Base-by-base conservation (phyloP, 2,329 filamentous ascomycete species). In the Dactylellina leptospora region DNA sequence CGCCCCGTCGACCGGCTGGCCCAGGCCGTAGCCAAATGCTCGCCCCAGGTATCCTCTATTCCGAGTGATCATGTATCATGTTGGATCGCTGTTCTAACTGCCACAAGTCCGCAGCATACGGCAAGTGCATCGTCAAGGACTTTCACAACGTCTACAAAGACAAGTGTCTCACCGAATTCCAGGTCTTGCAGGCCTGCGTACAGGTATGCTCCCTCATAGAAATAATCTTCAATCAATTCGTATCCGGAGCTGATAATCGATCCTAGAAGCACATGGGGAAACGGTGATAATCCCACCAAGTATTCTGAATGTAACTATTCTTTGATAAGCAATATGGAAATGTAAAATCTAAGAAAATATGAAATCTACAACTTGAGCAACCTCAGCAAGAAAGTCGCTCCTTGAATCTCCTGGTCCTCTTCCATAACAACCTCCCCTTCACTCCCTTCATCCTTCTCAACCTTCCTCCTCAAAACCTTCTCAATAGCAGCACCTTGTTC, bases 81-180 rank as follows among this genome's bases (percentile, higher is more conserved):
- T 10, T 33, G 16, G 9, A 23, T 23, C 9, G 11, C 20, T 10
- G 3, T 27, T 48, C 56, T 60, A 13, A 69, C 25, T 60, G 23
- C 16, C 62, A 69, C 73, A 42, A 97, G 93, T 90, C 91, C 56
- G 84, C 91, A 1, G 83, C 86, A 9, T 97, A 97, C 78, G 93
- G 93, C 75, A 93, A 93, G 83, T 97, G 93, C 79, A 88, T 97
- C 74, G 86, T 93, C 53, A 86, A 87, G 38, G 93, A 97, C 78
- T 97, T 96, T 81, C 93, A 93, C 78, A 87, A 92, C 1, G 87
- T 96, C 2, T 86, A 93, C 76, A 96, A 96, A 78, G 91, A 96
- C 78, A 93, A 95, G 83, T 97, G 95, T 78, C 84, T 85, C 3
- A 87, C 87, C 62, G 92, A 97, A 78, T 97, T 97, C 76, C 83